Conservation (phyloP, 225 moss, liverwort and hornwort species). For the Polytrichum commune region DNA sequence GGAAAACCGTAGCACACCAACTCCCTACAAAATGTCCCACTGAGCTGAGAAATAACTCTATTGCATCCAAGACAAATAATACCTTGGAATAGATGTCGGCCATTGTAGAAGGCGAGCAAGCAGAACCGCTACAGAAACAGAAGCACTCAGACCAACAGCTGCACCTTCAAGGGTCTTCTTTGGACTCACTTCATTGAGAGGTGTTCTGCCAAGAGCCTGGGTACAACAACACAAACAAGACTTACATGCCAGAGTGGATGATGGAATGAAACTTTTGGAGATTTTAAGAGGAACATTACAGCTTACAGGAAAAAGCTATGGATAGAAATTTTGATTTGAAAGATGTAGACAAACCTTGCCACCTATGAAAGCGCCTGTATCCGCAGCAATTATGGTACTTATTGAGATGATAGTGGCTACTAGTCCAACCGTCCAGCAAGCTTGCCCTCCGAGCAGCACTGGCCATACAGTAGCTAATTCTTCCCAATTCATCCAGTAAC, state of each 20-base stretch:
- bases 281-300: not conserved
- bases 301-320: not conserved
- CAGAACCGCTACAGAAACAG: conserved; percentile 67
- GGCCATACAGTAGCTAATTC: conserved; percentile 82
- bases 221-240: conserved; percentile 5
- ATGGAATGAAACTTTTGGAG: not conserved
- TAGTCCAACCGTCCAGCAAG: conserved; percentile 90
- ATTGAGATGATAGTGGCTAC: conserved; percentile 84
- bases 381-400: conserved; percentile 73
- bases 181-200: conserved; percentile 82
- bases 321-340: not conserved
- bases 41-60: too few species aligned
- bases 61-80: not conserved
- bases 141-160: conserved; percentile 70
- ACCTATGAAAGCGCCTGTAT: conserved; percentile 84
- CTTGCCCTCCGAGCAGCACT: conserved; percentile 78
- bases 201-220: conserved; percentile 87
- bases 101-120: conserved; percentile 86
- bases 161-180: conserved; percentile 98
- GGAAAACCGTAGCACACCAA: too few species aligned
- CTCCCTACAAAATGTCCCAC: too few species aligned
- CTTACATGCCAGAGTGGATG: too few species aligned
- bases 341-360: conserved; percentile 58
- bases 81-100: conserved; percentile 79
- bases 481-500: conserved; percentile 16